Base-by-base conservation (phyloP, 805 yeast species). In the Grigorovia yakushimaensis region DNA sequence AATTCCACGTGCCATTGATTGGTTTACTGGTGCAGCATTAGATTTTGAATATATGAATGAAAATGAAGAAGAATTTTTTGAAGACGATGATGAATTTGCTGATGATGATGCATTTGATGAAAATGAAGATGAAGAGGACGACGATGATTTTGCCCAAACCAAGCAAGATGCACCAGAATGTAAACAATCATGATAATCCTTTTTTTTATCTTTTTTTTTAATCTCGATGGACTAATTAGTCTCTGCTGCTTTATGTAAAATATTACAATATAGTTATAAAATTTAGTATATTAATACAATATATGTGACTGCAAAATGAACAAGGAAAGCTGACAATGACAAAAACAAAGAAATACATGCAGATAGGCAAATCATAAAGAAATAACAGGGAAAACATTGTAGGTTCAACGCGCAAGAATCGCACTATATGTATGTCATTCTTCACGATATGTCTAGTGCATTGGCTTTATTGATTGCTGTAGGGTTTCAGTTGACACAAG, bases 1-100 rank as follows among this genome's bases (percentile, higher is more conserved):
- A 63, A 82, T 93, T 52, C 97, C 98, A 52, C 81, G 96, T 64
- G 98, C 98, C 45, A 78, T 93, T 59, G 98, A 91, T 66, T 93
- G 98, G 98, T 93, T 88, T 67, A 91, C 98, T 9, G 98, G 98
- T 43, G 88, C 88, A 54, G 98, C 98, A 21, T 76, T 91, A 49
- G 95, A 85, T 48, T 85, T 77, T 62, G 83, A 77, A 54, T 78
- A 72, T 43, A 73, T 69, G 51, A 76, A 76, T 33, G 86, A 75
- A 17, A 82, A 77, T 13, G 88, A 75, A 9, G 86, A 77, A 17
- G 78, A 71, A 19, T 82, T 74, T 2, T 82, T 74, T 4, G 81
- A 71, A 2, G 80, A 71, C 6, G 85, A 77, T 15, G 85, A 74
- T 1, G 86, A 77, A 68, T 49, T 81, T 68, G 87, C 81, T 68